phyloP scores from a whole-genome alignment of 2,329 filamentous ascomycete genomes.

The Polytolypa hystricis region DNA sequence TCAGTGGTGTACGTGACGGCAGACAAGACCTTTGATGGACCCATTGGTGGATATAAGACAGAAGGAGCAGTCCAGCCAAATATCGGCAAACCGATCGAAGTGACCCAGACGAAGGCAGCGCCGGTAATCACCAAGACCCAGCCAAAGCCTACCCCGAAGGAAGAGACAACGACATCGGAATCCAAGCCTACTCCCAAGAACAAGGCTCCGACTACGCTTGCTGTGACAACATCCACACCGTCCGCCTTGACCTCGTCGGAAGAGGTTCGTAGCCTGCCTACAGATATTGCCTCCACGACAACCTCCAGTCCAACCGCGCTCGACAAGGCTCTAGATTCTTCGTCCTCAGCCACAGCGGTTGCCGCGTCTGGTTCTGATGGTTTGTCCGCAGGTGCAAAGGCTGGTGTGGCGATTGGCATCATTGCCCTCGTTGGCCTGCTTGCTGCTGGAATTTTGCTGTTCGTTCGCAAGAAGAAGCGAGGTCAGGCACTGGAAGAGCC shows the following conservation, averaged over 20 bases:
- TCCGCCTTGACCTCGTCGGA: background rate
- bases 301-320: slow-evolving; percentile 2
- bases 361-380: slow-evolving; percentile 23
- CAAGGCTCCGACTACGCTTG: slow-evolving; percentile 7
- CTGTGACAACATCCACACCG: background rate
- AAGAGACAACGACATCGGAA: slow-evolving; percentile 8
- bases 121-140: slow-evolving; percentile 8
- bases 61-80: slow-evolving; percentile 10
- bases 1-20: slow-evolving; percentile 40
- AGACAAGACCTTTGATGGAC: slow-evolving; percentile 41
- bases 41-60: slow-evolving; percentile 39
- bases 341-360: slow-evolving; percentile 13
- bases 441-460: slow-evolving; percentile 57
- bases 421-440: slow-evolving; percentile 57
- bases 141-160: slow-evolving; percentile 15
- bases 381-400: slow-evolving; percentile 47
- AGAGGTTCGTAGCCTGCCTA: background rate
- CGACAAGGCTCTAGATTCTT: slow-evolving; percentile 7
- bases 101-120: slow-evolving; percentile 16
- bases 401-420: slow-evolving; percentile 76
- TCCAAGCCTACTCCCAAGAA: slow-evolving; percentile 5
- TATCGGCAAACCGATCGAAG: slow-evolving; percentile 21
- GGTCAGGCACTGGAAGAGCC: slow-evolving; percentile 37
- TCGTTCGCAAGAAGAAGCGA: slow-evolving; percentile 61
- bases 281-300: too few species aligned